Conservation (phyloP, 1,139 yeast species). For the Dujonia santamariae region DNA sequence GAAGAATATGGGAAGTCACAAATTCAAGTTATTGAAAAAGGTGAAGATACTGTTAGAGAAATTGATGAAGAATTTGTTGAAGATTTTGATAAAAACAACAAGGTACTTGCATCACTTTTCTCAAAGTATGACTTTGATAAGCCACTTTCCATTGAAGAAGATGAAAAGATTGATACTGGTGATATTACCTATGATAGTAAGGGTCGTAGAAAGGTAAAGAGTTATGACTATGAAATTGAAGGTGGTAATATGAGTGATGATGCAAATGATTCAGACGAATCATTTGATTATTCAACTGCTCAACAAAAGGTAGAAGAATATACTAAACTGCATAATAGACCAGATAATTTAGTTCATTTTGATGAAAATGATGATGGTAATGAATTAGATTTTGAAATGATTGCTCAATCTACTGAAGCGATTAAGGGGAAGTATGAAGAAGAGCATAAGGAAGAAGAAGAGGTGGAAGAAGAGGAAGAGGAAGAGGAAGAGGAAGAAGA, state of each 20-base stretch:
- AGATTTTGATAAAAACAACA: constrained; percentile 8
- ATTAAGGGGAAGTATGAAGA: constrained; percentile 23
- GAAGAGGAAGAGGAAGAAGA: constrained; percentile 18
- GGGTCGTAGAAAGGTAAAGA: constrained; percentile 34
- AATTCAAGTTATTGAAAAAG: too few relatives aligned
- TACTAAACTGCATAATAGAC: constrained; percentile 18
- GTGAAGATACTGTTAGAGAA: constrained; percentile 15
- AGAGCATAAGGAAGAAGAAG: constrained; percentile 17
- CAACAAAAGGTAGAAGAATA: constrained; percentile 21
- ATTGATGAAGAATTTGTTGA: constrained; percentile 18
- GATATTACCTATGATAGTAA: constrained; percentile 46
- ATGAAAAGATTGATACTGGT: constrained; percentile 34
- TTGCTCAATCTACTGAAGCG: constrained; percentile 20
- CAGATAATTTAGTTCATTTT: constrained; percentile 32
- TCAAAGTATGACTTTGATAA: constrained; percentile 57
- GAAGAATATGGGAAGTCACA: too few relatives aligned
- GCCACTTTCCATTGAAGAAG: constrained; percentile 52
- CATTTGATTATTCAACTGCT: constrained; percentile 20
- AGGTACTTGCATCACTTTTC: constrained; percentile 51
- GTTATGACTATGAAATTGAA: constrained; percentile 38
- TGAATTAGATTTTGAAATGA: constrained; percentile 26
- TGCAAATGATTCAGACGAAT: constrained; percentile 17
- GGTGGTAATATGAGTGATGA: constrained; percentile 18
- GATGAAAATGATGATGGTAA: constrained; percentile 46
- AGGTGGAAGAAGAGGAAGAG: constrained; percentile 13